Base-by-base conservation (phyloP, 2,329 filamentous ascomycete species). In the Pseudocercospora ulei region DNA sequence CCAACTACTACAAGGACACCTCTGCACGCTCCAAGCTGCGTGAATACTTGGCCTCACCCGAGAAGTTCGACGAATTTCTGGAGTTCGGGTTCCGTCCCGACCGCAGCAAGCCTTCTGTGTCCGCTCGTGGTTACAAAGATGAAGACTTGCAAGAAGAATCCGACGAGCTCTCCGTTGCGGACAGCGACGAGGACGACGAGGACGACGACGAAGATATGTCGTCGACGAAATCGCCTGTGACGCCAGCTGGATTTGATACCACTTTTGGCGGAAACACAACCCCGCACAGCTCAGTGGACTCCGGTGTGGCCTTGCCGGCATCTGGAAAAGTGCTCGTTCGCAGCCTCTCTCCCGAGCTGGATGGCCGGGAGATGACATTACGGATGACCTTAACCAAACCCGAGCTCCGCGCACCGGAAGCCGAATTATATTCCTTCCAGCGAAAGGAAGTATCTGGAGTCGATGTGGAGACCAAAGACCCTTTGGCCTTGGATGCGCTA, bases 51-150 rank as follows among this genome's bases (percentile, higher is more conserved):
- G 82, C 83, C 5, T 93, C 86, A 1, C 82, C 87, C 1, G 83
- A 93, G 51, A 94, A 93, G 58, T 96, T 96, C 52, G 88, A 96
- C 57, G 88, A 96, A 62, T 86, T 84, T 1, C 75, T 96, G 36
- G 83, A 93, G 58, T 95, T 92, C 61, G 88, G 88, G 0, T 96
- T 95, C 53, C 35, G 24, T 18, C 25, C 27, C 17, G 31, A 29
- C 12, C 36, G 30, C 9, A 34, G 7, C 6, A 9, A 25, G 26
- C 41, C 26, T 9, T 30, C 38, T 18, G 29, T 18, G 5, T 41
- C 55, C 20, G 45, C 45, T 7, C 38, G 53, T 36, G 52, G 56
- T 35, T 39, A 41, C 16, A 12, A 37, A 13, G 35, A 25, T 8
- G 34, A 12, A 13, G 20, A 27, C n/a, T 16, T 39, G 5, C 23